Evolutionary conservation across 1,284 basidiomycete species (phyloP).

Genomic region (Pseudozyma sp.): DNA sequence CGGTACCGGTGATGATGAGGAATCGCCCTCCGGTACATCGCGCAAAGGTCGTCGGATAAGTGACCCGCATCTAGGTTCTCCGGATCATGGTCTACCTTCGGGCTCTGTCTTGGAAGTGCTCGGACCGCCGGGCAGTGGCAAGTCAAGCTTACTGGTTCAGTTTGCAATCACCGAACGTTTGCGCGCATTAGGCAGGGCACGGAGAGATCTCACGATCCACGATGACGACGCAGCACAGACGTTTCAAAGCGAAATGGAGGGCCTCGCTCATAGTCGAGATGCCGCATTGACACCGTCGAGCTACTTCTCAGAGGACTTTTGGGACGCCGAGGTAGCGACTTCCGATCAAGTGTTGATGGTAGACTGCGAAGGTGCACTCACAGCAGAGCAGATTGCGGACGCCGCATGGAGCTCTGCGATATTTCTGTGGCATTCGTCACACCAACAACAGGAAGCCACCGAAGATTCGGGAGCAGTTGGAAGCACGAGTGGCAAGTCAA

Average conservation of each 20-base stretch:
- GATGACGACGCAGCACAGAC: background rate
- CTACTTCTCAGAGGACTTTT: constrained; percentile 43
- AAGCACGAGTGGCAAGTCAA: background rate
- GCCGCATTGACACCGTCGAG: constrained; percentile 3
- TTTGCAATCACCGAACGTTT: constrained; percentile 38
- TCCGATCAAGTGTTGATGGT: constrained; percentile 42
- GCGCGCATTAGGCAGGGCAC: constrained; percentile 23
- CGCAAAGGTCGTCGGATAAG: background rate
- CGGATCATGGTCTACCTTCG: constrained; percentile 32
- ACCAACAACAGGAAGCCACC: background rate
- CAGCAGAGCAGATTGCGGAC: constrained; percentile 28
- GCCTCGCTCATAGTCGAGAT: background rate
- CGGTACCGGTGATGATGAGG: background rate
- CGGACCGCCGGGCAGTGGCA: constrained; percentile 43
- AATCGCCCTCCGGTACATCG: background rate
- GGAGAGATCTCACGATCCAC: constrained; percentile 7
- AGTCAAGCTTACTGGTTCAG: constrained; percentile 31
- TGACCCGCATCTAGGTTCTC: constrained; percentile 2
- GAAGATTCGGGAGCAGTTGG: background rate
- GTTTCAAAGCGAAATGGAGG: background rate
- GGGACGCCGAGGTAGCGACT: constrained; percentile 39
- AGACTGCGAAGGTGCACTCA: constrained; percentile 48
- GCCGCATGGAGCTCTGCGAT: constrained; percentile 29
- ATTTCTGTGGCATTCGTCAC: constrained; percentile 16
- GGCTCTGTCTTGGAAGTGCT: constrained; percentile 41